Conservation (phyloP, 257 asterid genomes). For the Paraleonurus japonicus region DNA sequence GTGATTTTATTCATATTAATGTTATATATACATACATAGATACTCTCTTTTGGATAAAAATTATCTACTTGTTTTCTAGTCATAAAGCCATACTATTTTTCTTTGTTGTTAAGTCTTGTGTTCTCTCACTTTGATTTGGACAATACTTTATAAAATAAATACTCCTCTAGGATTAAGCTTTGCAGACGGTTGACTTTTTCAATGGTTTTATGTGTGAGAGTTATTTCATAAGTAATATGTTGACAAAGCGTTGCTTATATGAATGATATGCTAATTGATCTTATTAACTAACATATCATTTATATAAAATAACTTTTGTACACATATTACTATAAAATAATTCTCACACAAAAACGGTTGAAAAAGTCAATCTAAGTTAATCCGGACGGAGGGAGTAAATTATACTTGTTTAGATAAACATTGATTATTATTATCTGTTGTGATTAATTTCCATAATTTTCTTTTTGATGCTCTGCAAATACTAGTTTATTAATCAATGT, state of each 20-base stretch:
- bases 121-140: neutral
- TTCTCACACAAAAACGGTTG: too few species aligned
- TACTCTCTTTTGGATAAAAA: neutral
- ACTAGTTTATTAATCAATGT: neutral
- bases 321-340: too few species aligned
- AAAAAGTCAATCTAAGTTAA: too few species aligned
- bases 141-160: neutral
- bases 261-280: too few species aligned
- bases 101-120: neutral
- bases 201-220: too few species aligned
- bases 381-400: too few species aligned
- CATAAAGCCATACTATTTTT: neutral
- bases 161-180: too few species aligned
- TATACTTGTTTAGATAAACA: neutral
- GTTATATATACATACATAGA: neutral
- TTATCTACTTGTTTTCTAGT: neutral
- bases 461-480: neutral
- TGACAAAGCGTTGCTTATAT: too few species aligned
- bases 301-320: too few species aligned
- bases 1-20: constrained; percentile 14
- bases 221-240: too few species aligned
- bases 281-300: too few species aligned
- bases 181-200: too few species aligned
- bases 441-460: constrained; percentile 5
- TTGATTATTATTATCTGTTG: neutral